Evolutionary conservation across 2,329 filamentous ascomycete species (phyloP).

Genomic region (Hymenoscyphus fructigenus): DNA sequence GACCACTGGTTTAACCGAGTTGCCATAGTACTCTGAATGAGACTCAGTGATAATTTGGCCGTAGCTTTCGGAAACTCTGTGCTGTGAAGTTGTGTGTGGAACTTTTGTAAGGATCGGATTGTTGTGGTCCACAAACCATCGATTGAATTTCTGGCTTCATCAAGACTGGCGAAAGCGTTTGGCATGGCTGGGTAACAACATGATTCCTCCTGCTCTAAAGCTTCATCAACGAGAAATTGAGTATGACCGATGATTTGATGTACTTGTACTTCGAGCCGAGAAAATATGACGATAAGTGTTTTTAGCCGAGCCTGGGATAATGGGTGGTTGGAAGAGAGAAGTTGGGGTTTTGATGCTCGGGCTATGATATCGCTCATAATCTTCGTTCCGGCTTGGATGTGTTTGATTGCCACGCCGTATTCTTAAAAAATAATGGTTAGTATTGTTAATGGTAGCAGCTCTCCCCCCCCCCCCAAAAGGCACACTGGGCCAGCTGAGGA

Average conservation of each 20-base stretch:
- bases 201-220: background rate
- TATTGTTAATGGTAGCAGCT: no score
- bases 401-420: background rate
- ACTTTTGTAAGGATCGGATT: background rate
- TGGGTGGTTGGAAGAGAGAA: background rate
- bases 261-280: background rate
- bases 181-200: background rate
- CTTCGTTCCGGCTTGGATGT: slow-evolving; percentile 1
- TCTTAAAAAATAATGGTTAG: background rate
- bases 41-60: background rate
- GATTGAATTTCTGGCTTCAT: background rate
- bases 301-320: background rate
- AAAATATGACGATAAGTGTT: background rate
- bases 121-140: background rate
- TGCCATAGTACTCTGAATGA: no score
- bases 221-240: background rate
- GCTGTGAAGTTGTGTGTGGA: background rate
- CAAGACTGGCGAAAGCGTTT: background rate
- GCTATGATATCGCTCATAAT: slow-evolving; percentile 3
- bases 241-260: background rate
- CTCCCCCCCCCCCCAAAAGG: no score
- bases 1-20: background rate
- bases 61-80: background rate
- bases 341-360: background rate
- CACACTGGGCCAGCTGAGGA: no score